Base-by-base conservation (phyloP, 352 stramenopile genomes). In the Globisporangium mamillatum region DNA sequence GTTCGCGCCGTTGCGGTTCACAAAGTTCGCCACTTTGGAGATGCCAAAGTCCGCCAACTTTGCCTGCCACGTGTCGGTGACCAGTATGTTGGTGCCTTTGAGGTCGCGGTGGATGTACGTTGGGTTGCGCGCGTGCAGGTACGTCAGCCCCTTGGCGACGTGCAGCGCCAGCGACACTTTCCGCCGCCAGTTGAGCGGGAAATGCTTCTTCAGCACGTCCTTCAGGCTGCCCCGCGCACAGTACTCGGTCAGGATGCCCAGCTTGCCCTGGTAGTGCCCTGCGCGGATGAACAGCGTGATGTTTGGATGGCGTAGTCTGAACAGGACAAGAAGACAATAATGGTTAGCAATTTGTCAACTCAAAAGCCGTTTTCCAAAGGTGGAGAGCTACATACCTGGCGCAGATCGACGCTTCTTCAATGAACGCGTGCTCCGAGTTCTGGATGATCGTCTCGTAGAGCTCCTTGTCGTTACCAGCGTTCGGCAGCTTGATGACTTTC, bases 11-110 rank as follows among this genome's bases (percentile, higher is more conserved):
- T 44, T 66, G n/a, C 59, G 59, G 50, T 71, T 66, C 36, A 80
- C 86, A 60, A 90, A 75, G 22, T 81, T 88, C 9, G 84, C 80
- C 65, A 92, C 86, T 22, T 81, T 82, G n/a, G 81, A 80, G 41
- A 92, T 90, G 4, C 84, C 84, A 67, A 92, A 92, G 61, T 92
- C 84, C 48, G 84, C 74, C n/a, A 92, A 83, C 61, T 92, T 92
- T 29, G 81, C 81, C 20, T 81, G 87, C 82, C 84, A 92, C 66
- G 84, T 79, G n/a, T 82, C 79, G n/a, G 84, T 92, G 36, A 92
- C 82, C 9, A 92, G 71, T 48, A 90, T 92, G 66, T 92, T 92
- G 29, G 80, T 88, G 22, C 75, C 79, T 66, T 92, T 92, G 50
- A 92, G 66, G 68, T 92, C 84, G 54, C 84, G 84, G 46, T 92